Conservation (phyloP, 2,329 filamentous ascomycete species). For the Colletotrichum somersetense region DNA sequence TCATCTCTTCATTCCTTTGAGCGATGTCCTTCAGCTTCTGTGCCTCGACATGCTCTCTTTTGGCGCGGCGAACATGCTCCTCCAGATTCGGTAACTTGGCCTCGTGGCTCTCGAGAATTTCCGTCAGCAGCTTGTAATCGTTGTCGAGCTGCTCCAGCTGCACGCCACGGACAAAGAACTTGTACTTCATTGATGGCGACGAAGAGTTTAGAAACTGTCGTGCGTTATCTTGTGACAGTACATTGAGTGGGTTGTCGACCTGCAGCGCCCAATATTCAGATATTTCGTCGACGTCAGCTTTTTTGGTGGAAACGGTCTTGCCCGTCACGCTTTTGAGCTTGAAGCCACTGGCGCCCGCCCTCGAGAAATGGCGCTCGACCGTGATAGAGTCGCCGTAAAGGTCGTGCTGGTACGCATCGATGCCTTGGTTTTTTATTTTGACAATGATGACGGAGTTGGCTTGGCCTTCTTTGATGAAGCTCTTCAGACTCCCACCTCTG, state of each 20-base stretch:
- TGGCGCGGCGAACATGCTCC: conserved; percentile 73
- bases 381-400: conserved; percentile 87
- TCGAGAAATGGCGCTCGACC: conserved; percentile 90
- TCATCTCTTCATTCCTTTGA: conserved; percentile 57
- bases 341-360: conserved; percentile 81
- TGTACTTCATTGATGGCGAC: conserved; percentile 88
- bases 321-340: conserved; percentile 83
- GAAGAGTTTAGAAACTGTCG: conserved; percentile 92
- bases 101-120: conserved; percentile 80
- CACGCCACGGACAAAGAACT: conserved; percentile 94
- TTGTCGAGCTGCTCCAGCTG: conserved; percentile 92
- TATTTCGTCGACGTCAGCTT: conserved; percentile 89
- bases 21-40: conserved; percentile 48
- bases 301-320: conserved; percentile 83
- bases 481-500: conserved; percentile 88
- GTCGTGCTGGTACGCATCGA: conserved; percentile 85
- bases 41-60: conserved; percentile 59
- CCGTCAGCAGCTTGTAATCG: conserved; percentile 87
- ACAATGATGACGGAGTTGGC: conserved; percentile 83
- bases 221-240: conserved; percentile 94
- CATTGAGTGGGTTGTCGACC: conserved; percentile 96
- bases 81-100: conserved; percentile 71
- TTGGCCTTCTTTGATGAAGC: conserved; percentile 88
- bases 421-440: conserved; percentile 90
- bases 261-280: conserved; percentile 93